These are phyloP conservation scores for Ophiocordyceps polyrhachis-furcata DNA, from an alignment of 2,329 filamentous ascomycete species.

Conservation along the genomic window DNA sequence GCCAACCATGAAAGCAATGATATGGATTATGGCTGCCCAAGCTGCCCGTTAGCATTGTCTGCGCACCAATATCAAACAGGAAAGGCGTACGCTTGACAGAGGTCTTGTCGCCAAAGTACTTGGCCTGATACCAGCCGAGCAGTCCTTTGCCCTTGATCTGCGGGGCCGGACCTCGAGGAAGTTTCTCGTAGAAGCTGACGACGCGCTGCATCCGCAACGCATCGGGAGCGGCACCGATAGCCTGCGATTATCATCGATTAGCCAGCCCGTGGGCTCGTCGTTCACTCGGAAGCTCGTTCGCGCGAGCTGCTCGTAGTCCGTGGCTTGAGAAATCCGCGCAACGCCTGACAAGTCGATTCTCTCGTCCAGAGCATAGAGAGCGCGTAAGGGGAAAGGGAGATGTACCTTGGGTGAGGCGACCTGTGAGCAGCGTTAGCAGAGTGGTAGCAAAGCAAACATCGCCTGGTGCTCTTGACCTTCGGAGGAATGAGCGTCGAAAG, in stretches of 20 bases:
- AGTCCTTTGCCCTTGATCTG: constrained; percentile 66
- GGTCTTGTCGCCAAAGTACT: constrained; percentile 91
- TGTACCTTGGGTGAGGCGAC: constrained; percentile 67
- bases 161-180: constrained; percentile 81
- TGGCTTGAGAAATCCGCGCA: neutral
- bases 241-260: constrained; percentile 35
- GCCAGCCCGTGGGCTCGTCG: constrained; percentile 15
- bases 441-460: neutral
- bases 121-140: constrained; percentile 71
- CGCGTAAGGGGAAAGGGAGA: neutral
- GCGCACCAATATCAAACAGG: neutral
- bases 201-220: constrained; percentile 95
- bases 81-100: constrained; percentile 60
- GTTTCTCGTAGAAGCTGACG: constrained; percentile 96
- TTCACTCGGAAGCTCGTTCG: constrained; percentile 1
- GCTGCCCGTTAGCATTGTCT: neutral
- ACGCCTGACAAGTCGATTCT: neutral
- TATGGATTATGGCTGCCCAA: constrained; percentile 63
- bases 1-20: constrained; percentile 56
- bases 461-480: constrained; percentile 44
- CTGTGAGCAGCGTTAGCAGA: constrained; percentile 19
- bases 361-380: neutral
- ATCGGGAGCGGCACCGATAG: constrained; percentile 86
- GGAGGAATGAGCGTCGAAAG: constrained; percentile 98
- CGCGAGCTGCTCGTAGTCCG: neutral